These are phyloP conservation scores for Scleroderma bovista DNA, from an alignment of 768 basidiomycete species.

Conservation along the genomic window DNA sequence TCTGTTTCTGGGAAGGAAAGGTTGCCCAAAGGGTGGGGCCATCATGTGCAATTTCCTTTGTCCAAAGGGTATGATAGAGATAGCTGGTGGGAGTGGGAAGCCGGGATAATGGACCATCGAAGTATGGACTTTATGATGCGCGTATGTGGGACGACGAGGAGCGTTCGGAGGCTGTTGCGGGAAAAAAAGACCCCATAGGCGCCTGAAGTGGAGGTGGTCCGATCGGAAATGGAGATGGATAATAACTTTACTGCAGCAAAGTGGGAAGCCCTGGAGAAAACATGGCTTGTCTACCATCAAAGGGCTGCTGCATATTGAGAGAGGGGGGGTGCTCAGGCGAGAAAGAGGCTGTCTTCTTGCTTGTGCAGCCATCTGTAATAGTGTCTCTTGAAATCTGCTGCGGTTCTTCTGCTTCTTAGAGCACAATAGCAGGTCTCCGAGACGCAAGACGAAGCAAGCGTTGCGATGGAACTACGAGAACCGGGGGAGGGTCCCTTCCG, in stretches of 20 bases:
- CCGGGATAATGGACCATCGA: constrained; percentile 64
- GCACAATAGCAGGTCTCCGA: background rate
- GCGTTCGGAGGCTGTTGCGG: constrained; percentile 42
- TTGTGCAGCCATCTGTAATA: constrained; percentile 28
- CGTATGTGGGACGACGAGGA: constrained; percentile 44
- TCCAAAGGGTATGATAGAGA: constrained; percentile 57
- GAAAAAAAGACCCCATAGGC: constrained; percentile 70
- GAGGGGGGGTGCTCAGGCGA: constrained; percentile 53
- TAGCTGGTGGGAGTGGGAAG: constrained; percentile 50
- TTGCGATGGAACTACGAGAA: background rate
- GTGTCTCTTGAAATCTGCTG: background rate
- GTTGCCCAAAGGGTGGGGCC: constrained; percentile 39
- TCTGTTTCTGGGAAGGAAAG: constrained; percentile 56
- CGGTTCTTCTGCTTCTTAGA: background rate
- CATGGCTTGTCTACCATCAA: constrained; percentile 41
- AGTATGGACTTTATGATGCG: constrained; percentile 49
- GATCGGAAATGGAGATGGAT: constrained; percentile 45
- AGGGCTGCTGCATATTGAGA: constrained; percentile 54
- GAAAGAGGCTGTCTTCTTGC: constrained; percentile 50
- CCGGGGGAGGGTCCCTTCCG: background rate
- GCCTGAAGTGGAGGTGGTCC: constrained; percentile 51
- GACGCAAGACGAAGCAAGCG: constrained; percentile 3
- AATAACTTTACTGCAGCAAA: constrained; percentile 51
- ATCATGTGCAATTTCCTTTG: constrained; percentile 47
- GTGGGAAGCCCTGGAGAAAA: constrained; percentile 66